Evolutionary conservation across 177 flowering plant species (phyloP).

Genomic region (Tripterygium wilfordii): DNA sequence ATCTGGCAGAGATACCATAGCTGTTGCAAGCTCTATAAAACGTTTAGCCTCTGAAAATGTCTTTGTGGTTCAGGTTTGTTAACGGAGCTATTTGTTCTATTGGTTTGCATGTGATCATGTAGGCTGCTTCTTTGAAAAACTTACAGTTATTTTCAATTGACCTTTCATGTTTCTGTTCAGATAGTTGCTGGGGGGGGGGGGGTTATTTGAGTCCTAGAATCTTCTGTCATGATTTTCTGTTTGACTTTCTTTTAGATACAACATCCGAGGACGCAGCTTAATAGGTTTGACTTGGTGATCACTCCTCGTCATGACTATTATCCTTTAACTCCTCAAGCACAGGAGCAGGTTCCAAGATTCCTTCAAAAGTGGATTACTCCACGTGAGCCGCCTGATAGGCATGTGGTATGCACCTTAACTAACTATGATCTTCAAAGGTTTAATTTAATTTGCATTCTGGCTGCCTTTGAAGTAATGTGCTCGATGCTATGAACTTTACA

Average conservation of each 20-base stretch:
- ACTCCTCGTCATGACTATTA: conserved; percentile 90
- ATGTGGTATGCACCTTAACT: conserved; percentile 53
- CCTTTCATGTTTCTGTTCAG: too few species aligned
- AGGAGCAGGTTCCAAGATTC: conserved; percentile 73
- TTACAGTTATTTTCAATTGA: too few species aligned
- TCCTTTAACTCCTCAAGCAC: conserved; percentile 80
- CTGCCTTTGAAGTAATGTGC: background rate
- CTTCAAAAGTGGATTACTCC: conserved; percentile 87
- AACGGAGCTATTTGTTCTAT: background rate
- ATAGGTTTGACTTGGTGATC: conserved; percentile 92
- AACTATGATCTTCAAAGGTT: too few species aligned
- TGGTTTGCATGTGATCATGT: background rate
- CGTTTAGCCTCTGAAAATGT: conserved; percentile 84
- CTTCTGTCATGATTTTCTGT: background rate
- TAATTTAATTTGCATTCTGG: too few species aligned
- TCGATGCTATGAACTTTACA: conserved; percentile 5
- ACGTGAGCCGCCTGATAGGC: conserved; percentile 70
- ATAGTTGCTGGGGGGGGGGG: too few species aligned
- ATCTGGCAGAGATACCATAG: conserved; percentile 92
- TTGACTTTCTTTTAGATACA: conserved; percentile 56
- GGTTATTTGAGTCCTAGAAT: background rate
- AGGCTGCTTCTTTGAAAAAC: background rate
- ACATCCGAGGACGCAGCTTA: conserved; percentile 82
- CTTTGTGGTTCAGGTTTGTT: conserved; percentile 90
- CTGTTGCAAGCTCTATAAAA: conserved; percentile 77